Base-by-base conservation (phyloP, 768 basidiomycete species). In the Podaxis carcinomalis region DNA sequence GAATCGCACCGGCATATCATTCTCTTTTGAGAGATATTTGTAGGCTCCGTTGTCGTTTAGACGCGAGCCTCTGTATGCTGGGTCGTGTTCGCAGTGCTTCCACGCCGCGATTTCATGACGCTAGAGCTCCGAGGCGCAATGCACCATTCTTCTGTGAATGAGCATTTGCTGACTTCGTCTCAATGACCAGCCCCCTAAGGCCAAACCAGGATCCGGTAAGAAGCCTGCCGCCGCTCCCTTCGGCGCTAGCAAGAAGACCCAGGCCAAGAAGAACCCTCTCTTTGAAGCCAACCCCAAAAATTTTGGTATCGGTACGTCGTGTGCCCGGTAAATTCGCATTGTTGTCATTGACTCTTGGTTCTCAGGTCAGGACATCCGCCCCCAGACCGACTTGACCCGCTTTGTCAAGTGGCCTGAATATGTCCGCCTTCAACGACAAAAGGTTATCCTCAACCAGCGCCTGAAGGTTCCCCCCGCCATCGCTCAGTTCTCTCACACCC, bases 401-500 rank as follows among this genome's bases (percentile, higher is more conserved):
- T 98, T 98, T 80, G 92, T 98, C 80, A 98, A 97, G 77, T 98
- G 96, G 96, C 96, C 96, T 67, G 93, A 95, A 80, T 98, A 98
- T 72, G 87, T 98, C 68, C 92, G 95, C 71, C 89, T 98, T 49
- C 96, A 98, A 73, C 88, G 96, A 73, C 95, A 98, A 78, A 98
- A 97, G 82, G 93, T 98, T 70, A 95, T 98, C 78, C 89, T 98
- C 63, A 81, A 92, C 84, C 93, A 97, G 79, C 93, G 96, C 69
- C 83, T 98, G 68, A 98, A 98, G 85, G 95, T 97, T 28, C 96
- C 96, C 66, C 96, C 96, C 42, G 93, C 96, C 68, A 95, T 99
- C 69, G 92, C 95, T 51, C 96, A 99, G 75, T 98, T 98, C 83
- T 86, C 88, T n/a, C 85, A 92, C 80, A 95, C 95, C 49, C 83